These are phyloP conservation scores for Melanogaster broomeanus DNA, from an alignment of 768 basidiomycete genomes.

Conservation along the genomic window DNA sequence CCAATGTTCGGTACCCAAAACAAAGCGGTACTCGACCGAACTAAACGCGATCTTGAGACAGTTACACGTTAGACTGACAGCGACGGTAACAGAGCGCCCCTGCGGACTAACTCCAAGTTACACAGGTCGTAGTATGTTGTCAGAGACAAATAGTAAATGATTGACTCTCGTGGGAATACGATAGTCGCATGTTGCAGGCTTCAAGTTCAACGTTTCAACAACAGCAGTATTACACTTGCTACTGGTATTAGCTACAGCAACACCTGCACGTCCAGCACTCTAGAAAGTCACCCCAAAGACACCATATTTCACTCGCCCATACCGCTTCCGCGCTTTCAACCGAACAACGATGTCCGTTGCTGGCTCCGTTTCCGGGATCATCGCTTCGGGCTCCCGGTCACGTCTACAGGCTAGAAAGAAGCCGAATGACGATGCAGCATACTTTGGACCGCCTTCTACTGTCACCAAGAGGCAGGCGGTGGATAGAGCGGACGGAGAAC, in stretches of 20 bases:
- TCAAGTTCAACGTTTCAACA: not conserved
- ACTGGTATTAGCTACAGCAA: constrained; percentile 1
- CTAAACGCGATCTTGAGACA: constrained; percentile 11
- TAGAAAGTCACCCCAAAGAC: not conserved
- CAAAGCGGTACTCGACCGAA: constrained; percentile 26
- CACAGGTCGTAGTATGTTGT: no score
- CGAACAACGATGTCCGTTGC: constrained; percentile 23
- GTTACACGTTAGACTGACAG: not conserved
- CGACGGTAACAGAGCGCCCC: constrained; percentile 2
- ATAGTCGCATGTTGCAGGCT: no score
- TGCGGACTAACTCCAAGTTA: no score
- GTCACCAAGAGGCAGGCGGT: constrained; percentile 65
- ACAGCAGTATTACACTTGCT: not conserved
- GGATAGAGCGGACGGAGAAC: constrained; percentile 74
- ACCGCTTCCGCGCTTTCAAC: not conserved
- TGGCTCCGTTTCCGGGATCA: constrained; percentile 17
- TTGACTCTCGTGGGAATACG: no score
- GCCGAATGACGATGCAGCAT: constrained; percentile 68
- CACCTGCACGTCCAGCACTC: not conserved
- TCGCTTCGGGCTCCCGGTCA: constrained; percentile 53
- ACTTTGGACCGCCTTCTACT: constrained; percentile 58
- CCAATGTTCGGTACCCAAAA: constrained; percentile 3
- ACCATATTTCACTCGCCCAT: not conserved
- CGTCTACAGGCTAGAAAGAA: constrained; percentile 66
- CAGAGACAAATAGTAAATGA: no score